phyloP scores from a whole-genome alignment of 805 yeast genomes.

The Metschnikowia cerradonensis region DNA sequence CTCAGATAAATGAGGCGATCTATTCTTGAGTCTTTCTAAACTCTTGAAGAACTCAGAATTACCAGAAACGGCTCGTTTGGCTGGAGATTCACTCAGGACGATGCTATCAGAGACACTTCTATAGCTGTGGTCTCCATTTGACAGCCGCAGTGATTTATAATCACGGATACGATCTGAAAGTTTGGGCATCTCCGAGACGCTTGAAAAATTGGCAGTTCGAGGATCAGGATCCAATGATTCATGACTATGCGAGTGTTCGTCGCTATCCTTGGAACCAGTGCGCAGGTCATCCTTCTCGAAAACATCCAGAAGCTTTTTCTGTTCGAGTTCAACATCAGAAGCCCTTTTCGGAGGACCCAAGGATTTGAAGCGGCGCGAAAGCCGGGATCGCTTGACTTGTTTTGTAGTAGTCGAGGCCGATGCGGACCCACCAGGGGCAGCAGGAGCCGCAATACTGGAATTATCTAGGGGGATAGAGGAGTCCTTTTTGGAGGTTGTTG shows the following conservation, averaged over 20 bases:
- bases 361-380: constrained; percentile 30
- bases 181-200: background rate
- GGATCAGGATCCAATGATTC: background rate
- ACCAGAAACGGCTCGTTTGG: constrained; percentile 4
- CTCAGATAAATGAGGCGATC: constrained; percentile 4
- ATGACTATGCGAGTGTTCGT: background rate
- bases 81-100: background rate
- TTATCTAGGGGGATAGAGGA: background rate
- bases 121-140: background rate
- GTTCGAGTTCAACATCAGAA: constrained; percentile 15
- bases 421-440: constrained; percentile 2
- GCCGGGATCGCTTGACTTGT: constrained; percentile 22
- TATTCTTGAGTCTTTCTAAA: constrained; percentile 14
- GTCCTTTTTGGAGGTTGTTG: background rate
- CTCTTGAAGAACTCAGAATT: constrained; percentile 18
- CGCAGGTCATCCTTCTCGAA: background rate
- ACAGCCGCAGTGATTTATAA: background rate
- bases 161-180: background rate
- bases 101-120: constrained; percentile 1
- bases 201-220: background rate
- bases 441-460: background rate
- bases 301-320: background rate
- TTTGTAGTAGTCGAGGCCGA: background rate
- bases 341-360: constrained; percentile 53
- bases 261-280: background rate